These are phyloP conservation scores for Boletellus sp. DNA, from an alignment of 768 basidiomycete species.

Conservation along the genomic window DNA sequence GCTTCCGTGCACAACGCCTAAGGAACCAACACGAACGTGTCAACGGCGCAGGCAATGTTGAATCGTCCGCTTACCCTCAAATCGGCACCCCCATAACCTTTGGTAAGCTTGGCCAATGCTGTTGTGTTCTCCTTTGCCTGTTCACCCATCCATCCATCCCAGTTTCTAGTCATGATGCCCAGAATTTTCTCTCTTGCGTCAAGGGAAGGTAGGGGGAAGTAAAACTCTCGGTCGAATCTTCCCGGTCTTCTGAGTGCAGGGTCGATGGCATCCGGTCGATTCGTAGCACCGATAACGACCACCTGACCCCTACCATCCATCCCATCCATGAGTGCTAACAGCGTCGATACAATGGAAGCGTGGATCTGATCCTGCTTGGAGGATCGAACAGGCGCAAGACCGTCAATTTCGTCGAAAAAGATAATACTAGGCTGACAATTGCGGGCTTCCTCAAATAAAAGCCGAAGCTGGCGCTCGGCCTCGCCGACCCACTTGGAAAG, in stretches of 20 bases:
- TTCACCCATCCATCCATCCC: conserved; percentile 76
- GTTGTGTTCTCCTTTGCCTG: conserved; percentile 46
- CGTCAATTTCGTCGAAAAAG: conserved; percentile 99
- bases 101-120: conserved; percentile 84
- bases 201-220: conserved; percentile 85
- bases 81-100: conserved; percentile 98
- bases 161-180: conserved; percentile 83
- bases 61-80: conserved; percentile 59
- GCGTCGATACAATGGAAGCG: conserved; percentile 93
- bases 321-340: conserved; percentile 97
- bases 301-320: conserved; percentile 99
- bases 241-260: conserved; percentile 92
- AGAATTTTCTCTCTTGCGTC: conserved; percentile 88
- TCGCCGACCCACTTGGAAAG: conserved; percentile 99
- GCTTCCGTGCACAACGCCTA: conserved; percentile 96
- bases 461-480: conserved; percentile 90
- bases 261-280: conserved; percentile 96
- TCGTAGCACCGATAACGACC: conserved; percentile 96
- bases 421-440: conserved; percentile 94
- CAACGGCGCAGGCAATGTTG: neutral
- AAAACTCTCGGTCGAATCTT: conserved; percentile 96
- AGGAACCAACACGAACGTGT: neutral
- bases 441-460: conserved; percentile 94
- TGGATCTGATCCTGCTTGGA: conserved; percentile 99
- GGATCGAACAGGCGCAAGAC: conserved; percentile 96